phyloP scores from a whole-genome alignment of 1,139 yeast species.

The Suhomyces terraborum region DNA sequence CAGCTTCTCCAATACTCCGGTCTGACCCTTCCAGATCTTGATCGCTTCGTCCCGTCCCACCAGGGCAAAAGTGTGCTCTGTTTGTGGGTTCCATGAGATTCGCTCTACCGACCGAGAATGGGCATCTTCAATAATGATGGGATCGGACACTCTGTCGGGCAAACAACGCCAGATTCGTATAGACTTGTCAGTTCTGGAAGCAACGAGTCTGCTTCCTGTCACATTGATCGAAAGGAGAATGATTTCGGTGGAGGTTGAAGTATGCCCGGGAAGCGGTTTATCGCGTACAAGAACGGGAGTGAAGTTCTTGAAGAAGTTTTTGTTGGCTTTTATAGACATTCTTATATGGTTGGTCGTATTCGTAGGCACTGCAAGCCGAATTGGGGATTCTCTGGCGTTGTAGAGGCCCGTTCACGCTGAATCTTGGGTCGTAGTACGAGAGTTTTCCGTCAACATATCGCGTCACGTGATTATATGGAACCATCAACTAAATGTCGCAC shows the following conservation, averaged over 20 bases:
- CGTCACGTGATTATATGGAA: not conserved
- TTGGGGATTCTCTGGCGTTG: not conserved
- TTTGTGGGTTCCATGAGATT: slow-evolving; percentile 62
- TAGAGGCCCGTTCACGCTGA: not conserved
- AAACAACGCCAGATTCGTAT: slow-evolving; percentile 45
- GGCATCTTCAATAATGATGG: slow-evolving; percentile 44
- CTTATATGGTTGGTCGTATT: not conserved
- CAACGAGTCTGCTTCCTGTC: slow-evolving; percentile 48
- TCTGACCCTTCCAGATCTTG: slow-evolving; percentile 57
- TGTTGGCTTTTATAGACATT: slow-evolving; percentile 11
- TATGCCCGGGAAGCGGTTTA: slow-evolving; percentile 30
- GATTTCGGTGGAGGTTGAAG: slow-evolving; percentile 33
- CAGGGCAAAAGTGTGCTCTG: slow-evolving; percentile 55
- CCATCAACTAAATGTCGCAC: too few species aligned
- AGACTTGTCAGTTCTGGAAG: slow-evolving; percentile 48
- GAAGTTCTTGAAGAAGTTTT: slow-evolving; percentile 26
- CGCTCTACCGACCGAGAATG: slow-evolving; percentile 51
- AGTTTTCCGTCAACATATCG: not conserved
- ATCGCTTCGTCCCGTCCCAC: slow-evolving; percentile 58
- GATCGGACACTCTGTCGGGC: slow-evolving; percentile 33
- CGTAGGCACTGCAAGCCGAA: not conserved
- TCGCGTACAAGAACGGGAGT: slow-evolving; percentile 27
- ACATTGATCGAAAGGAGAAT: slow-evolving; percentile 36
- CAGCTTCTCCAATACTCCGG: slow-evolving; percentile 40
- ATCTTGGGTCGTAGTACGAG: not conserved